These are phyloP conservation scores for Thermochaetoides thermophila DNA, from an alignment of 495 filamentous ascomycete species.

Conservation along the genomic window DNA sequence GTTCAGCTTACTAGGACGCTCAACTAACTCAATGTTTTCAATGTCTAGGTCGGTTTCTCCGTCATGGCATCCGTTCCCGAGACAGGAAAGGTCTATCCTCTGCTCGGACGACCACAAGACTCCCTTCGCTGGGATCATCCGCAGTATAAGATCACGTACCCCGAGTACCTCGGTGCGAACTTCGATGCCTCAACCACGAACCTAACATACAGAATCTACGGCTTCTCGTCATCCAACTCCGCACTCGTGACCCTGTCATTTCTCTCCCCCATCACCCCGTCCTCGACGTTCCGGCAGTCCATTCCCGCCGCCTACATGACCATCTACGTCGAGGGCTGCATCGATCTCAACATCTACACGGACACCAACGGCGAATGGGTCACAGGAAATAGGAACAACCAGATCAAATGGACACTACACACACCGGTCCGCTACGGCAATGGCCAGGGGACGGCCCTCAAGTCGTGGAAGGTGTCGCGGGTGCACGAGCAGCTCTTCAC, in stretches of 20 bases:
- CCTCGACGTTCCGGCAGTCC: conserved; percentile 79
- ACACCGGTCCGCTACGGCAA: conserved; percentile 12
- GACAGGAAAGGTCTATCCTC: conserved; percentile 60
- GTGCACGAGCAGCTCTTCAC: conserved; percentile 52
- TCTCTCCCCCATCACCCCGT: conserved; percentile 83
- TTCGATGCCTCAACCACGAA: conserved; percentile 93
- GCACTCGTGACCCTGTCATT: conserved; percentile 66
- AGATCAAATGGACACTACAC: conserved; percentile 53
- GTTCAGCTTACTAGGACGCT: too few relatives aligned
- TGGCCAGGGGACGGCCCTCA: conserved; percentile 18
- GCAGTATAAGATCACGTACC: conserved; percentile 49
- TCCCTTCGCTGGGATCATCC: conserved; percentile 37
- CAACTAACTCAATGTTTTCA: too few relatives aligned
- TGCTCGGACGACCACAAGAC: conserved; percentile 79
- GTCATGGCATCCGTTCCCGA: conserved; percentile 64
- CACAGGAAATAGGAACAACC: conserved; percentile 52
- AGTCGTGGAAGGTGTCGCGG: conserved; percentile 48
- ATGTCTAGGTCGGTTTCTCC: conserved; percentile 54
- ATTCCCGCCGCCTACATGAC: conserved; percentile 80
- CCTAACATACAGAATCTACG: conserved; percentile 61
- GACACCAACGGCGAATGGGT: conserved; percentile 88
- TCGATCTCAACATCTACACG: conserved; percentile 69
- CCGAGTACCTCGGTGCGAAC: conserved; percentile 59
- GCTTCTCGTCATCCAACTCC: conserved; percentile 23
- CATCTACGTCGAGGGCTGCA: conserved; percentile 53